These are phyloP conservation scores for Suillus weaverae DNA, from an alignment of 768 basidiomycete genomes.

Conservation along the genomic window DNA sequence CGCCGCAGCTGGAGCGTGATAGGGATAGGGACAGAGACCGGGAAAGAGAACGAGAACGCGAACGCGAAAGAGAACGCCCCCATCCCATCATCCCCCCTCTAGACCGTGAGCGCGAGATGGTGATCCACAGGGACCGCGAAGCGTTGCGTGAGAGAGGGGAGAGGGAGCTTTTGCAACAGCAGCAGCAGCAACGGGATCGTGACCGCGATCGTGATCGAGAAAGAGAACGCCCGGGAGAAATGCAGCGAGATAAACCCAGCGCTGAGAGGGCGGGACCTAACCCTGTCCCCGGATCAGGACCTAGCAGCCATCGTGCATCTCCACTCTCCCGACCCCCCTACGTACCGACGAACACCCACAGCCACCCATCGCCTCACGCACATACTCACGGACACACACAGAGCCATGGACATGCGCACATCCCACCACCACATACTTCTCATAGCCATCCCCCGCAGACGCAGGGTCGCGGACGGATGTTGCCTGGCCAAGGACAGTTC, in stretches of 20 bases:
- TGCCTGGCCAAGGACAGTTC: slow-evolving; percentile 33
- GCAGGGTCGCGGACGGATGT: slow-evolving; percentile 14
- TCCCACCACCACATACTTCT: background rate
- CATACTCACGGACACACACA: slow-evolving; percentile 25
- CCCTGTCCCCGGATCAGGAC: background rate
- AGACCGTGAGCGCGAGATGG: slow-evolving; percentile 25
- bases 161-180: slow-evolving; percentile 17
- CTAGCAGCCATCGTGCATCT: slow-evolving; percentile 12
- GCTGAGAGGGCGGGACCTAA: background rate
- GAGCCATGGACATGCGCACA: background rate
- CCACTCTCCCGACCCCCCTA: slow-evolving; percentile 27
- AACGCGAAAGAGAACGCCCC: slow-evolving; percentile 25
- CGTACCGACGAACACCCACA: slow-evolving; percentile 16
- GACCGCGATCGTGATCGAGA: slow-evolving; percentile 11
- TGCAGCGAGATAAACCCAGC: slow-evolving; percentile 3
- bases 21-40: slow-evolving; percentile 22
- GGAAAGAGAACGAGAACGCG: slow-evolving; percentile 30
- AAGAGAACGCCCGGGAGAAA: slow-evolving; percentile 6
- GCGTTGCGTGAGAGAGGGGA: slow-evolving; percentile 14
- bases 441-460: slow-evolving; percentile 10
- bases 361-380: slow-evolving; percentile 20
- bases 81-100: slow-evolving; percentile 21
- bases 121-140: slow-evolving; percentile 30
- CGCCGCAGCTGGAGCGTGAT: slow-evolving; percentile 14
- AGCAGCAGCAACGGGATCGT: background rate